Percentiles rank a stretch among this genome's conserved stretches.
phyloP scores from a whole-genome alignment of 306 rosid genomes.

The Dryas drummondii region DNA sequence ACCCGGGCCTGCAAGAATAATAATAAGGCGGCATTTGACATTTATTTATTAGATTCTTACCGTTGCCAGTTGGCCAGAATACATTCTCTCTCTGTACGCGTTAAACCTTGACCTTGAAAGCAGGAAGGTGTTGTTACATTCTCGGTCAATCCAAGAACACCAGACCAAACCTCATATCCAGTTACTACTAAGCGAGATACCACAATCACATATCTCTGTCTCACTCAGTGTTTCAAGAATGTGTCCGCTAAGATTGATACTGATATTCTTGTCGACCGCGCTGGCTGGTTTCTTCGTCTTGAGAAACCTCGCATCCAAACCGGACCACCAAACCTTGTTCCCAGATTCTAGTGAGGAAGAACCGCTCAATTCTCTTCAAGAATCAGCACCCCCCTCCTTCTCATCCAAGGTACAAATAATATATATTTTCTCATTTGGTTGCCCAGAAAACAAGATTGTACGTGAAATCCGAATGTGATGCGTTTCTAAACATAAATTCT shows the following conservation, averaged over 20 bases:
- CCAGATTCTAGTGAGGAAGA: neutral
- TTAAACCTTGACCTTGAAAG: neutral
- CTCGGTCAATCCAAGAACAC: too few species aligned
- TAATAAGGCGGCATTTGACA: neutral
- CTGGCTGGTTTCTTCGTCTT: slow-evolving; percentile 6
- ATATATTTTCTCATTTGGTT: too few species aligned
- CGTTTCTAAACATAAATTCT: too few species aligned
- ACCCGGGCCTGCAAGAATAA: neutral
- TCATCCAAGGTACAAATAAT: neutral
- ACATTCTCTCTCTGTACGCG: slow-evolving; percentile 5
- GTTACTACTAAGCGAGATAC: too few species aligned
- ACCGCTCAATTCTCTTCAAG: neutral
- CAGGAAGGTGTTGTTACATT: too few species aligned
- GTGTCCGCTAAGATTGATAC: slow-evolving; percentile 15
- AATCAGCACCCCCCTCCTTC: neutral
- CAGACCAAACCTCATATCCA: neutral
- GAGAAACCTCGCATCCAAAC: neutral
- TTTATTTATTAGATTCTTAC: too few species aligned
- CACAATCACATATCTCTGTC: neutral
- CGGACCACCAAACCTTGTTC: neutral
- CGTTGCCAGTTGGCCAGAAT: neutral
- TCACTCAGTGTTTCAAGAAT: neutral
- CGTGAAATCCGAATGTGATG: too few species aligned
- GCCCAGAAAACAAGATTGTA: too few species aligned
- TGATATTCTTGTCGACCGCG: slow-evolving; percentile 1